Evolutionary conservation across 352 stramenopile genomes (phyloP), one percentile per base, ranked within the genome.

Genomic region (Phytophthora litchii): DNA sequence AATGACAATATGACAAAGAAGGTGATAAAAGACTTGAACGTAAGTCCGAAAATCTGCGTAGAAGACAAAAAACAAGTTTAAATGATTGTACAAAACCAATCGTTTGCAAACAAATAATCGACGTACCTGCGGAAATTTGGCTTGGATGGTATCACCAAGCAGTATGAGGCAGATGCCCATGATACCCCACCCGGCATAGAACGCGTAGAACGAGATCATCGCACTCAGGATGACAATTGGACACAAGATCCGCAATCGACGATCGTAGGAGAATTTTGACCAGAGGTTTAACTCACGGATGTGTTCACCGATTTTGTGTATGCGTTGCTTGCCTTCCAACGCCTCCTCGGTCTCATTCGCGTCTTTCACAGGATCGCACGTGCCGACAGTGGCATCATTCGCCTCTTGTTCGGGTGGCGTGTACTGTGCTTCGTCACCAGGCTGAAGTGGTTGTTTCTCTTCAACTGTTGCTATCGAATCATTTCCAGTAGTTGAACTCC

Each of bases 11-110:
- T 64, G 5, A 95, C 83, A 51, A 95, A 94, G 23, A 76, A 73
- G 17, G 81, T 91, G 70, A 95, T 92, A 48, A 95, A 95, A 13
- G 80, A 85, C 58, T 88, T 88, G 73, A 95, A 95, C 1, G 86
- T 86, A 19, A 77, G 64, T n/a, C 86, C 86, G 32, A 95, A 95
- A 47, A 93, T 89, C 74, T 92, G 48, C 31, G 10, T 11, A 48
- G 6, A 37, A 20, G 3, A 38, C 16, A 4, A 37, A 13, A 14
- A 46, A n/a, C 14, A 48, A 17, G 14, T n/a, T 43, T 70, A n/a
- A 66, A 40, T 46, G 25, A n/a, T 34, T 17, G 20, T 12, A 41
- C 16, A 32, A 47, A 2, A 37, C n/a, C 12, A 35, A 51, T 1
- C n/a, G 23, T 32, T 32, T 20, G 14, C 48, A 1, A 11, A 32